Conservation (phyloP, 1,139 yeast genomes). For the Yamadazyma blattariae region DNA sequence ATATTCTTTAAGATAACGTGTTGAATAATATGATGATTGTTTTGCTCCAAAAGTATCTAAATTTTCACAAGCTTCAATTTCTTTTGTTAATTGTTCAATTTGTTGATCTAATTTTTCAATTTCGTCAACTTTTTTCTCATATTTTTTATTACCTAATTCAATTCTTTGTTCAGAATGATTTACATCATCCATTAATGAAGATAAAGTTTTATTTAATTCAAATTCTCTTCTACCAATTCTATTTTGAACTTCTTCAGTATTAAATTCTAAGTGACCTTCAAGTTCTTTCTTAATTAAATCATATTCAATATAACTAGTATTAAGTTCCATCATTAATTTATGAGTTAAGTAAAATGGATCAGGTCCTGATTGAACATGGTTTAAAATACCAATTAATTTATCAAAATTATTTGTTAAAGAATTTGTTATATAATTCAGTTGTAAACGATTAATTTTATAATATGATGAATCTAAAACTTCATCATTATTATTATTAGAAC, state of each 20-base stretch:
- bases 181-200: conserved; percentile 30
- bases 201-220: conserved; percentile 27
- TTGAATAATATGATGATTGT: background rate
- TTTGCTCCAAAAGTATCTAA: conserved; percentile 7
- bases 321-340: conserved; percentile 34
- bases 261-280: conserved; percentile 21
- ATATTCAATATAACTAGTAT: conserved; percentile 26
- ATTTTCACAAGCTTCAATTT: conserved; percentile 17
- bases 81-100: conserved; percentile 18
- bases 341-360: conserved; percentile 31
- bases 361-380: conserved; percentile 20
- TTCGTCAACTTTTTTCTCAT: conserved; percentile 32
- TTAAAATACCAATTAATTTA: conserved; percentile 56
- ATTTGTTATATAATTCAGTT: conserved; percentile 66
- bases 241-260: conserved; percentile 22
- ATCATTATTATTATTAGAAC: conserved; percentile 4
- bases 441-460: conserved; percentile 64
- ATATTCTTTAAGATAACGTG: conserved; percentile 10
- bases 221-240: conserved; percentile 31
- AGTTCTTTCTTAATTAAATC: conserved; percentile 27
- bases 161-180: conserved; percentile 39
- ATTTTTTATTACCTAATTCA: conserved; percentile 40
- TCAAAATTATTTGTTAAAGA: conserved; percentile 61
- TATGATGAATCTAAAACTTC: conserved; percentile 32
- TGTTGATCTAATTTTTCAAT: conserved; percentile 22